Base-by-base conservation (phyloP, 148 eudicot species). In the Rhododendron simsii region DNA sequence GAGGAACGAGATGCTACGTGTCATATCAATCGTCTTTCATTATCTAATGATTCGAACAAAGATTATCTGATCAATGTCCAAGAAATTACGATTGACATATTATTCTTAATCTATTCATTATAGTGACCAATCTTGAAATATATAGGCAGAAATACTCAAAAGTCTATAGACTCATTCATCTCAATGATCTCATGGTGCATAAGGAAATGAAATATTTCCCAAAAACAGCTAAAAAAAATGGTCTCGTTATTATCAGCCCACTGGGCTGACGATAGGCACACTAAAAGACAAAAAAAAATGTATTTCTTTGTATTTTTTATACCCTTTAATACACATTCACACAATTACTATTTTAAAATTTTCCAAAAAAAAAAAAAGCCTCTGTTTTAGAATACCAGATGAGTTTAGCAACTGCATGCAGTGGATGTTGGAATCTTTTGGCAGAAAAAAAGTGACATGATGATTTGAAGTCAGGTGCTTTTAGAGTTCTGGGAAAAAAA, bases 21-120 rank as follows among this genome's bases (percentile, higher is more conserved):
- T 84, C 86, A 20, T 74, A 48, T 84, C 86, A 84, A 84, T 84
- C 86, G 35, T 74, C 21, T 51, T 30, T 30, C 30, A 30, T 74
- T 69, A 4, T 44, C 77, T 74, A 80, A 50, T 35, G 4, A 37
- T 41, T 20, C 4, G 12, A 67, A 3, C 5, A 18, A 44, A 74
- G 21, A 74, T 41, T 51, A 21, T 33, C 39, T 12, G 2, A 41
- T 41, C 44, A 50, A 30, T 71, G n/a, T 28, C 47, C 28, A 83
- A 83, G 78, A 69, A 10, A 83, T 18, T 23, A 18, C 21, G 20
- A 18, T 4, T 47, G 45, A 79, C 77, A 21, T 41, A 9, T n/a
- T 63, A 26, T 61, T 81, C 21, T 5, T 33, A n/a, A 53, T 85
- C 23, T 23, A 23, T 23, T 5, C 81, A 76, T 10, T n/a, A n/a